A percentile compares a stretch with the other conserved stretches of the same genome.
These are phyloP conservation scores for Neurospora sp. DNA, from an alignment of 495 filamentous ascomycete species.

Conservation along the genomic window DNA sequence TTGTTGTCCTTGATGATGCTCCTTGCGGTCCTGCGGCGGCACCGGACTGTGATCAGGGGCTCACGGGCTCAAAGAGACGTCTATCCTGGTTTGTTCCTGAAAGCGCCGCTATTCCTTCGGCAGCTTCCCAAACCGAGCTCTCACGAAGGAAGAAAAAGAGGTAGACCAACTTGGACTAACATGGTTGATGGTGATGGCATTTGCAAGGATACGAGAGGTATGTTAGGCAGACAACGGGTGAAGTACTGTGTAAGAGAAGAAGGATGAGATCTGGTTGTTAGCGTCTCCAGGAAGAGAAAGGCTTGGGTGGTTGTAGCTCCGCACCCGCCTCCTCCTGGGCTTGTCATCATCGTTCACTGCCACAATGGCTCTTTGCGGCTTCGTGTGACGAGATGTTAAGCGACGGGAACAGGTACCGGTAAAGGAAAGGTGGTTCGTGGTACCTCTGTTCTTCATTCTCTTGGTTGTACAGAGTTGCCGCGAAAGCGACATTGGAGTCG, in stretches of 20 bases:
- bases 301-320: neutral
- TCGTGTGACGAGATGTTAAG: neutral
- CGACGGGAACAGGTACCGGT: neutral
- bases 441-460: neutral
- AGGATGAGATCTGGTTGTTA: neutral
- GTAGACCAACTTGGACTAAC: neutral
- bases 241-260: neutral
- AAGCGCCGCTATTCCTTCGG: neutral
- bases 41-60: neutral
- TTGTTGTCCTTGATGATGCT: neutral
- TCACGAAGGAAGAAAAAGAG: neutral
- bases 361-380: neutral
- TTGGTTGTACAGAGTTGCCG: neutral
- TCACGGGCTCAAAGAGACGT: neutral
- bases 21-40: neutral
- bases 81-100: neutral
- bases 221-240: neutral
- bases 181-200: neutral
- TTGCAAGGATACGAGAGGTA: neutral
- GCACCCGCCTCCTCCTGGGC: neutral
- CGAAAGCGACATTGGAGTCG: no score
- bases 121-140: neutral
- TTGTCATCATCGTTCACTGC: neutral
- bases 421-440: neutral
- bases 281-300: neutral